phyloP scores from a whole-genome alignment of 2,329 filamentous ascomycete species.

The Septoria linicola region DNA sequence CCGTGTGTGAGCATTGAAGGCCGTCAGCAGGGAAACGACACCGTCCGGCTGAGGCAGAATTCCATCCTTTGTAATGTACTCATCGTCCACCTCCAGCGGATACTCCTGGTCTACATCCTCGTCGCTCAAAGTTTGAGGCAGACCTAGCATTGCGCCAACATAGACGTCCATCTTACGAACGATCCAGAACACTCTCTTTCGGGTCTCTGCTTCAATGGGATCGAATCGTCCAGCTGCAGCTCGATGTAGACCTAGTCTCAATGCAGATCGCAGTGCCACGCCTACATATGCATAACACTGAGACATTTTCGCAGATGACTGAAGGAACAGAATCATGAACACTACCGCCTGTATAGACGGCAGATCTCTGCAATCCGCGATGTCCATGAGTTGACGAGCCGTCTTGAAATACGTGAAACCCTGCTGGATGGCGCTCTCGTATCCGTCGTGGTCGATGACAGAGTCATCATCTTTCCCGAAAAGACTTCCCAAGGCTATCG shows the following conservation, averaged over 20 bases:
- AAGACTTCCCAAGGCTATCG: constrained; percentile 49
- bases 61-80: constrained; percentile 51
- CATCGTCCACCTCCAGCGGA: constrained; percentile 77
- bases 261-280: constrained; percentile 50
- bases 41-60: constrained; percentile 57
- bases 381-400: constrained; percentile 51
- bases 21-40: constrained; percentile 57
- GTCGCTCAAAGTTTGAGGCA: constrained; percentile 50
- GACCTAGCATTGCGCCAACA: constrained; percentile 51
- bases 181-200: constrained; percentile 54
- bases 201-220: constrained; percentile 50
- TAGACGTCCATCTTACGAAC: constrained; percentile 55
- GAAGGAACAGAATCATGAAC: constrained; percentile 55
- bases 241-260: constrained; percentile 54
- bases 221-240: constrained; percentile 48
- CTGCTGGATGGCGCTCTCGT: constrained; percentile 50
- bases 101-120: constrained; percentile 76
- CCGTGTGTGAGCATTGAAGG: constrained; percentile 60
- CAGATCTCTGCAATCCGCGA: constrained; percentile 54
- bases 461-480: constrained; percentile 45
- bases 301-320: constrained; percentile 53
- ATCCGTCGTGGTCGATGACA: constrained; percentile 41
- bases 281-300: constrained; percentile 56
- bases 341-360: constrained; percentile 52
- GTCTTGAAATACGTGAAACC: constrained; percentile 53